A percentile compares a stretch with the other conserved stretches of the same genome.
phyloP scores from a whole-genome alignment of 768 basidiomycete genomes.

The Coprinopsis cinerea region DNA sequence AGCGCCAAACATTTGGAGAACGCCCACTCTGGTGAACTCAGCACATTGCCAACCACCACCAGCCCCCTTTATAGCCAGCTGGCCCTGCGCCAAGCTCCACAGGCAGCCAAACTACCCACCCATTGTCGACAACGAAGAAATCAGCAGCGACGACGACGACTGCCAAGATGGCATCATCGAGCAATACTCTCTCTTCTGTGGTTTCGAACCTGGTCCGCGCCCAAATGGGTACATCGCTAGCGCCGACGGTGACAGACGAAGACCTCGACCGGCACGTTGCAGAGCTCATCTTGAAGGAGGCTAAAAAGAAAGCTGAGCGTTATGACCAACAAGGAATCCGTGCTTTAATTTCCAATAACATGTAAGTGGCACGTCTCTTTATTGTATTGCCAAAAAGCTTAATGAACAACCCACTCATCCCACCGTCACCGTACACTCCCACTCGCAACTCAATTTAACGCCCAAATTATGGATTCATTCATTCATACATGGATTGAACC shows the following conservation, averaged over 20 bases:
- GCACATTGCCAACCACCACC: no score
- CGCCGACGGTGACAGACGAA: constrained; percentile 60
- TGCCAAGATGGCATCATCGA: constrained; percentile 13
- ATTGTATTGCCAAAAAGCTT: background rate
- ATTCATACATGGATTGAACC: no score
- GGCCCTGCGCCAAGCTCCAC: no score
- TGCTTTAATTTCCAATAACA: constrained; percentile 60
- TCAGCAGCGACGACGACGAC: no score
- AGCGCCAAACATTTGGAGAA: background rate
- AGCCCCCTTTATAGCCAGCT: no score
- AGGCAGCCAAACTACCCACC: no score
- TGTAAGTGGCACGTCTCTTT: constrained; percentile 35
- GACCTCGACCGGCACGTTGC: constrained; percentile 92
- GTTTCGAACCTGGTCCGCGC: constrained; percentile 77
- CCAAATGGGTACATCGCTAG: constrained; percentile 63
- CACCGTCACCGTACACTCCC: no score
- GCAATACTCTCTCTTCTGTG: constrained; percentile 75
- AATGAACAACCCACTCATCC: no score
- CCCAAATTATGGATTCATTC: no score
- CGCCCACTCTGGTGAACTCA: background rate
- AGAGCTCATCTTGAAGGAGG: constrained; percentile 86
- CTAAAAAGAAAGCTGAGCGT: constrained; percentile 81
- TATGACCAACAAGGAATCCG: constrained; percentile 74
- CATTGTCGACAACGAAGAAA: no score
- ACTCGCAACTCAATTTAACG: no score